Conservation (phyloP, 129 eudicot genomes). For the Arctium lappa region DNA sequence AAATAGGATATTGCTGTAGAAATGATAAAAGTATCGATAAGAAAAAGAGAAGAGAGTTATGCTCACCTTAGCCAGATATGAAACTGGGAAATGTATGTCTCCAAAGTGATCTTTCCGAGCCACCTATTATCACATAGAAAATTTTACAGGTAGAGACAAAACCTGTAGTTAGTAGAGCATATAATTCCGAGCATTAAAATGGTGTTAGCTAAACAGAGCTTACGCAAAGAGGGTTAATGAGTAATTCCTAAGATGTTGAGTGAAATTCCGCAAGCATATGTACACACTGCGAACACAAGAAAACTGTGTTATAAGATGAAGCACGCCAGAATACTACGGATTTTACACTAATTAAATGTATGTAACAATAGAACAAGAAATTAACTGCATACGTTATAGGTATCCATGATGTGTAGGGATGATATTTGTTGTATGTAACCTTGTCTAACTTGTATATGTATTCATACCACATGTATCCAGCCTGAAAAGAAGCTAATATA, state of each 20-base stretch:
- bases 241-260: conserved; percentile 68
- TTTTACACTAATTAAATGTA: conserved; percentile 6
- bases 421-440: conserved; percentile 76
- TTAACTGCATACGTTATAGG: conserved; percentile 73
- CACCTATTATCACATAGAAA: conserved; percentile 39
- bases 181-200: background rate
- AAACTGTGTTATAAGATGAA: conserved; percentile 9
- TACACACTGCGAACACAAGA: conserved; percentile 57
- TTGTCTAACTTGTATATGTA: conserved; percentile 87
- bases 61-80: conserved; percentile 62
- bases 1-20: background rate
- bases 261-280: conserved; percentile 82
- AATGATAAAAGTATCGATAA: background rate
- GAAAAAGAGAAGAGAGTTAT: background rate
- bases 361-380: background rate
- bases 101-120: conserved; percentile 64
- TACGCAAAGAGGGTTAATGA: conserved; percentile 46
- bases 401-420: conserved; percentile 97
- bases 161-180: background rate
- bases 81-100: conserved; percentile 59
- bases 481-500: conserved; percentile 43
- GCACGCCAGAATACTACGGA: background rate
- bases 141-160: background rate
- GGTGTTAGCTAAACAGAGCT: conserved; percentile 16
- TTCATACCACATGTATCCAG: conserved; percentile 84